phyloP scores from a whole-genome alignment of 2,329 filamentous ascomycete species.

The Diaporthe citrichinensis region DNA sequence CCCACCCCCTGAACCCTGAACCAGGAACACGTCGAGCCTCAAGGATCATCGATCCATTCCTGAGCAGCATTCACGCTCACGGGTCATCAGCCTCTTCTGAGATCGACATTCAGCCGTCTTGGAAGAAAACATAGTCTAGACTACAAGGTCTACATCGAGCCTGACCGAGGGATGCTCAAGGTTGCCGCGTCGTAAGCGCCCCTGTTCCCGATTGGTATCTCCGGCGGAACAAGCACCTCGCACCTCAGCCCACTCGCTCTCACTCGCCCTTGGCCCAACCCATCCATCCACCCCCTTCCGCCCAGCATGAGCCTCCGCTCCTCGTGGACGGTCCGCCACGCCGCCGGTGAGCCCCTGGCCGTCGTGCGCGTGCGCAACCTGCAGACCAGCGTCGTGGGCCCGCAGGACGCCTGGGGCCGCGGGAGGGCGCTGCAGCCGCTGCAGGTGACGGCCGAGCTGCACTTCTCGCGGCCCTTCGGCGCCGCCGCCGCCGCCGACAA shows the following conservation, averaged over 20 bases:
- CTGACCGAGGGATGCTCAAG: not conserved
- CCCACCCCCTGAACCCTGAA: slow-evolving; percentile 22
- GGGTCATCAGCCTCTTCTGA: slow-evolving; percentile 19
- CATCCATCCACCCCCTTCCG: not conserved
- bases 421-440: slow-evolving; percentile 71
- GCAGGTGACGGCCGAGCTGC: slow-evolving; percentile 71
- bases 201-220: not conserved
- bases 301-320: slow-evolving; percentile 48
- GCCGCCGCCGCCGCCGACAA: slow-evolving; percentile 71
- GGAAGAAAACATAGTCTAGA: not conserved
- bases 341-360: slow-evolving; percentile 62
- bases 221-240: not conserved
- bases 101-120: slow-evolving; percentile 36
- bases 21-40: not conserved
- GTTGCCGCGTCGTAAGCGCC: slow-evolving; percentile 4
- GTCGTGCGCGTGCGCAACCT: slow-evolving; percentile 75
- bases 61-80: slow-evolving; percentile 18
- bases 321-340: slow-evolving; percentile 55
- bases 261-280: not conserved
- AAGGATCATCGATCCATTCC: slow-evolving; percentile 28
- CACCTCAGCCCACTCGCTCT: not conserved
- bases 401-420: slow-evolving; percentile 78
- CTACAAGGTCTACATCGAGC: not conserved
- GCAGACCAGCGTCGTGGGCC: slow-evolving; percentile 67
- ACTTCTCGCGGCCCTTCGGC: slow-evolving; percentile 68